A percentile compares a stretch with the other conserved stretches of the same genome.
Evolutionary conservation across 345 rosid genomes (phyloP).

Genomic region (Brassica incana): DNA sequence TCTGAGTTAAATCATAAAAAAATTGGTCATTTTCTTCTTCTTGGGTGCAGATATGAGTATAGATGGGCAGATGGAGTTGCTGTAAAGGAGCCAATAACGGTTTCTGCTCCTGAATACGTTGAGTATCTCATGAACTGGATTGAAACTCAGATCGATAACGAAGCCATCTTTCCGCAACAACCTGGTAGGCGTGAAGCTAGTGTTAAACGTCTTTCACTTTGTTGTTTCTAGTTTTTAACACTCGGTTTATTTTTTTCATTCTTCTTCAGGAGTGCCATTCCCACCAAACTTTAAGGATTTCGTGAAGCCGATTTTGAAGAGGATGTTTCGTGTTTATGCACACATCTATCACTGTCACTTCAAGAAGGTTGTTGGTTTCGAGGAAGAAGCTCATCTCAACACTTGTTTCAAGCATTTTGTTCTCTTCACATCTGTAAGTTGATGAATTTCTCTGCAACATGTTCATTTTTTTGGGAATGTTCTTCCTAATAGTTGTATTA

Average conservation of each 20-base stretch:
- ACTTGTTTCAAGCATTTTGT: constrained; percentile 93
- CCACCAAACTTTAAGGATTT: constrained; percentile 79
- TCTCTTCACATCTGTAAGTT: constrained; percentile 74
- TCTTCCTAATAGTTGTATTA: background rate
- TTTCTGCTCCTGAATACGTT: constrained; percentile 89
- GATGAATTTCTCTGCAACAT: constrained; percentile 4
- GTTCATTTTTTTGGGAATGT: background rate
- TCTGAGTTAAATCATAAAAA: background rate
- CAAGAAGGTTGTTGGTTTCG: constrained; percentile 67
- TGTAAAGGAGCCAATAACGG: constrained; percentile 74
- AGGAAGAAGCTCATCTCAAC: constrained; percentile 91
- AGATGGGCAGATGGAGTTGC: constrained; percentile 90
- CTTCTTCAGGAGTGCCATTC: constrained; percentile 64
- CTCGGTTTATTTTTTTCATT: background rate
- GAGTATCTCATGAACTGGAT: constrained; percentile 90
- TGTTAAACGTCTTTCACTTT: background rate
- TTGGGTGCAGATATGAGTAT: constrained; percentile 68
- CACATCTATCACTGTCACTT: constrained; percentile 88
- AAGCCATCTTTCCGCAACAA: constrained; percentile 79
- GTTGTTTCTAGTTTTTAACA: background rate
- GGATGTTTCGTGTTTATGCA: constrained; percentile 84
- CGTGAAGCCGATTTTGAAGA: constrained; percentile 76
- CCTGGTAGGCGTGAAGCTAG: constrained; percentile 44
- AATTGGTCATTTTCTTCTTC: background rate
- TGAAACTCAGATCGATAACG: constrained; percentile 72